phyloP scores from a whole-genome alignment of 176 grass and related monocot species.

The Phoenix dactylifera region DNA sequence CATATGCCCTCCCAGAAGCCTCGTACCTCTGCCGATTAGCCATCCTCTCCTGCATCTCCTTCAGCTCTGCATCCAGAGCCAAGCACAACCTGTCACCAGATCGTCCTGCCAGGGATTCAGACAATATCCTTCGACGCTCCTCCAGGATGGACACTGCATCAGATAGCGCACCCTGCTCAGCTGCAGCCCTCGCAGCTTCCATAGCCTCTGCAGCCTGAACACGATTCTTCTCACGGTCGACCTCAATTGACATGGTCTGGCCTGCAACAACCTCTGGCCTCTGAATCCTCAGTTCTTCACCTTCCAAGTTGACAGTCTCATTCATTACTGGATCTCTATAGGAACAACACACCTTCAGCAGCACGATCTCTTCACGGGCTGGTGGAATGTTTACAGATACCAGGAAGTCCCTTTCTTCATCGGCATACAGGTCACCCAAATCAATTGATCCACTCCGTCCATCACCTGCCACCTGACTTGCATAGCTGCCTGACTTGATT shows the following conservation, averaged over 20 bases:
- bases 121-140: slow-evolving; percentile 38
- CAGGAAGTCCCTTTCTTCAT: slow-evolving; percentile 87
- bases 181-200: slow-evolving; percentile 41
- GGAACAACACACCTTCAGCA: slow-evolving; percentile 52
- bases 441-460: slow-evolving; percentile 47
- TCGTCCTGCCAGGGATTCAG: slow-evolving; percentile 37
- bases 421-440: slow-evolving; percentile 72
- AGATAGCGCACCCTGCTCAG: slow-evolving; percentile 56
- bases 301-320: slow-evolving; percentile 40
- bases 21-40: slow-evolving; percentile 54
- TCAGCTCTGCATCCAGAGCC: slow-evolving; percentile 66
- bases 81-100: slow-evolving; percentile 57
- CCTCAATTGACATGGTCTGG: slow-evolving; percentile 51
- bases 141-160: slow-evolving; percentile 68
- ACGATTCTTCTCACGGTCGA: slow-evolving; percentile 78
- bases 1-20: slow-evolving; percentile 64
- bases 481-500: slow-evolving; percentile 78
- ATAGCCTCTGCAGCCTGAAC: slow-evolving; percentile 56
- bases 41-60: slow-evolving; percentile 96
- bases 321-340: slow-evolving; percentile 67
- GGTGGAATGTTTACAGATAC: slow-evolving; percentile 43
- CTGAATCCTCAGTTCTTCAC: slow-evolving; percentile 48
- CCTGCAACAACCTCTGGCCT: slow-evolving; percentile 19
- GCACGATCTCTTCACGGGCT: slow-evolving; percentile 28
- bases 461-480: slow-evolving; percentile 51